Base-by-base conservation (phyloP, 2,329 filamentous ascomycete species). In the Alternaria burnsii region DNA sequence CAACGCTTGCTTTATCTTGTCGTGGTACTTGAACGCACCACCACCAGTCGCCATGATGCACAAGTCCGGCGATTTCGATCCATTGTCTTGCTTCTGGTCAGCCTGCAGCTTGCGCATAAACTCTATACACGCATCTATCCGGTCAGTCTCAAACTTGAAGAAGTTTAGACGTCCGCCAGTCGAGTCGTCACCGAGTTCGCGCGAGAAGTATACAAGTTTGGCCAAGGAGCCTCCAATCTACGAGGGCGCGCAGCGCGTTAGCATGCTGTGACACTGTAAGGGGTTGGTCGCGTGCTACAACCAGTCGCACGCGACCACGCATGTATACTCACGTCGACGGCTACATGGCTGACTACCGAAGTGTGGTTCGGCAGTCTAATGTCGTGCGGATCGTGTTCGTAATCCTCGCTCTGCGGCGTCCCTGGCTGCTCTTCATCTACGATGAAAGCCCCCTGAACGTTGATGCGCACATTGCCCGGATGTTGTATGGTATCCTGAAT, bases 361-460 rank as follows among this genome's bases (percentile, higher is more conserved):
- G 92, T 97, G 80, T 99, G 95, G 79, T 98, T 95, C 28, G 95
- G 95, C 61, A 99, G 83, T n/a, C 95, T 87, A 71, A 99, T 99
- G 76, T 97, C 95, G 75, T 92, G 93, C 58, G 92, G 93, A 78
- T 96, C 92, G 78, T 89, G 87, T 66, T 88, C 83, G 58, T 87
- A 85, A 24, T 85, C 84, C 47, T 87, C 84, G 63, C 77, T 79
- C 54, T 69, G 69, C 28, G 57, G 87, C 81, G 50, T 87, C 20
- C 79, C 79, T 4, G 86, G 83, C 52, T 71, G 68, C 68, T 81
- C 79, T 63, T 94, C 90, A 75, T 97, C 93, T 71, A 97, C 93
- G 68, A 99, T 98, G 76, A 97, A 97, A 40, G 95, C 95, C 74
- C 94, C 95, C 78, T 93, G 89, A 67, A 98, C 94, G 77, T 99